These are phyloP conservation scores for Scalesia atractyloides DNA, from an alignment of 129 eudicot genomes.

Conservation along the genomic window DNA sequence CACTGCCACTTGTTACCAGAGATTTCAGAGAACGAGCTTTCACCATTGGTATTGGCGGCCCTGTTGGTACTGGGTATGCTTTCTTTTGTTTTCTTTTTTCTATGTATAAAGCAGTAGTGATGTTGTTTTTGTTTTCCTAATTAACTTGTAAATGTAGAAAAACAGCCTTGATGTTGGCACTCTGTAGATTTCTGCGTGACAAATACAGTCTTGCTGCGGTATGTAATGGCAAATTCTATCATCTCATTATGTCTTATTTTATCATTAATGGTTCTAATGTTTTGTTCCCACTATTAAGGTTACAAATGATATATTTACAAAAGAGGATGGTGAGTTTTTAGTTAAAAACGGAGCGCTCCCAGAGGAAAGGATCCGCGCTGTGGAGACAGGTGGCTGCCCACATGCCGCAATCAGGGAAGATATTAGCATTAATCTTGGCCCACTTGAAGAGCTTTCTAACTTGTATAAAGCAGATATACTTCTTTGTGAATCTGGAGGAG, in stretches of 20 bases:
- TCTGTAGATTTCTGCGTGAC: constrained; percentile 78
- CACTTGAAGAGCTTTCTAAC: constrained; percentile 95
- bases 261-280: neutral
- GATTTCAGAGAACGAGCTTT: constrained; percentile 92
- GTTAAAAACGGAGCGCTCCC: constrained; percentile 96
- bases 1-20: constrained; percentile 65
- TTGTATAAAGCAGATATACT: constrained; percentile 84
- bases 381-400: constrained; percentile 99
- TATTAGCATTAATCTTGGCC: constrained; percentile 97
- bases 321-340: constrained; percentile 97
- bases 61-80: constrained; percentile 99
- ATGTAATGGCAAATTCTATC: constrained; percentile 19
- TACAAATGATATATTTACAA: constrained; percentile 91
- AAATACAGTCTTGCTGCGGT: constrained; percentile 98
- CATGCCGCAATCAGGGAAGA: constrained; percentile 99
- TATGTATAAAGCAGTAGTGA: no score
- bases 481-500: constrained; percentile 99
- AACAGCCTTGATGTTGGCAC: constrained; percentile 92
- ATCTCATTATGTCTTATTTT: neutral
- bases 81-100: no score
- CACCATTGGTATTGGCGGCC: constrained; percentile 97
- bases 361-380: constrained; percentile 95
- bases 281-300: constrained; percentile 44
- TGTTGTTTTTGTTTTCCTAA: constrained; percentile 7
- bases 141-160: constrained; percentile 53